Conservation (phyloP, 75 land plant genomes). For the Pseudotsuga menziesii region DNA sequence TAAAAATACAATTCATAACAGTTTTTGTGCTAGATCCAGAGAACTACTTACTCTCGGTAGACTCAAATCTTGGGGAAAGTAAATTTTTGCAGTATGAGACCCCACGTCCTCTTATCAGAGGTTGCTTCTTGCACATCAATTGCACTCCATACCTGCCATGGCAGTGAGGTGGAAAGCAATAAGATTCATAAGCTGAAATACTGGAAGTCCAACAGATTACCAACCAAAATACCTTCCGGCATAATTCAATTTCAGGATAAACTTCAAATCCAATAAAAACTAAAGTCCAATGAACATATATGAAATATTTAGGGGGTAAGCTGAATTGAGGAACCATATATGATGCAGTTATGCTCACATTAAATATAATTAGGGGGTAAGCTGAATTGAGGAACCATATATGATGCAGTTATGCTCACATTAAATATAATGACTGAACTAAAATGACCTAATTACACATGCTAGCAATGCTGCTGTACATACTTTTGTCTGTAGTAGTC, state of each 20-base stretch:
- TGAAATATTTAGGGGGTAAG: background rate
- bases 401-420: background rate
- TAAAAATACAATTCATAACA: background rate
- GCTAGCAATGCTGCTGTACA: background rate
- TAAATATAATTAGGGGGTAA: background rate
- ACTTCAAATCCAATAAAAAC: background rate
- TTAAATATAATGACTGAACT: background rate
- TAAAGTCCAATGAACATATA: background rate
- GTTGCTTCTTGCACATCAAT: conserved; percentile 80
- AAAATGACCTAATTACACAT: background rate
- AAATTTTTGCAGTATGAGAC: conserved; percentile 99
- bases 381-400: background rate
- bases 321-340: background rate
- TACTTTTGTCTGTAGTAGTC: conserved; percentile 99
- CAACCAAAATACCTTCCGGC: no score
- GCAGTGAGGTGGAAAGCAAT: background rate
- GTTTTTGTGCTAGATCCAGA: background rate
- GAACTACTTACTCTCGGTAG: conserved; percentile 61
- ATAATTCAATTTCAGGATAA: background rate
- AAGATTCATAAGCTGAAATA: background rate
- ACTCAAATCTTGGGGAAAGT: conserved; percentile 95
- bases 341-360: background rate
- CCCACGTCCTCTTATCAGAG: conserved; percentile 92
- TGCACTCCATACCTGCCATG: conserved; percentile 85
- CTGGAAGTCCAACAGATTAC: background rate